Base-by-base conservation (phyloP, 164 flowering plant genomes). In the Annona cherimola region DNA sequence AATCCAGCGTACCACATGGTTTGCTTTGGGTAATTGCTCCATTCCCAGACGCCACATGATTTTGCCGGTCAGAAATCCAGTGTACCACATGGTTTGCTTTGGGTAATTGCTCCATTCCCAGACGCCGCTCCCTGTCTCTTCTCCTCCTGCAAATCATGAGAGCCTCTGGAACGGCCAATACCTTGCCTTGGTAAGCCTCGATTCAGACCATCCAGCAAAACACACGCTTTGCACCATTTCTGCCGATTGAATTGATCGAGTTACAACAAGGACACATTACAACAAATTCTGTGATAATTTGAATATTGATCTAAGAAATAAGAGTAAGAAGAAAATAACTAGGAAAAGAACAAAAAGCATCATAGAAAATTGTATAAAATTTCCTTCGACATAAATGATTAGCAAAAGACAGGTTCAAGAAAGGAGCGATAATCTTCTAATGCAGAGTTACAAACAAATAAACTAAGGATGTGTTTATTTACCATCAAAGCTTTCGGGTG, bases 141-240 rank as follows among this genome's bases (percentile, higher is more conserved):
- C 18, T 79, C 84, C 76, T 77, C 82, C 66, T 73, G 75, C 26
- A 39, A 71, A 8, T 79, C 82, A 69, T 77, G 75, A 45, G 73
- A 70, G 65, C 87, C 96, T 73, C 91, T 83, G 59, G 75, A 86
- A 57, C 98, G 83, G 12, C 97, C 95, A 76, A 93, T 91, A 35
- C 99, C 99, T 68, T 90, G 79, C 85, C 86, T 93, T 18, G 99
- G 99, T 82, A 95, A 79, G 66, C 99, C 99, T 2, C 92, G 83
- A 67, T 95, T 95, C 68, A 95, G 71, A 69, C 97, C 97, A 64
- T 93, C 98, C 70, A 95, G 88, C 81, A 91, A 80, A 55, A 89
- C 96, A 81, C 99, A 93, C 1, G 98, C 97, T 83, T 95, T 95
- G 70, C 99, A 95, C 93, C 96, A 93, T 89, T 91, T 95, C 99